These are phyloP conservation scores for Fusarium nygamai DNA, from an alignment of 2,329 filamentous ascomycete species.

Conservation along the genomic window DNA sequence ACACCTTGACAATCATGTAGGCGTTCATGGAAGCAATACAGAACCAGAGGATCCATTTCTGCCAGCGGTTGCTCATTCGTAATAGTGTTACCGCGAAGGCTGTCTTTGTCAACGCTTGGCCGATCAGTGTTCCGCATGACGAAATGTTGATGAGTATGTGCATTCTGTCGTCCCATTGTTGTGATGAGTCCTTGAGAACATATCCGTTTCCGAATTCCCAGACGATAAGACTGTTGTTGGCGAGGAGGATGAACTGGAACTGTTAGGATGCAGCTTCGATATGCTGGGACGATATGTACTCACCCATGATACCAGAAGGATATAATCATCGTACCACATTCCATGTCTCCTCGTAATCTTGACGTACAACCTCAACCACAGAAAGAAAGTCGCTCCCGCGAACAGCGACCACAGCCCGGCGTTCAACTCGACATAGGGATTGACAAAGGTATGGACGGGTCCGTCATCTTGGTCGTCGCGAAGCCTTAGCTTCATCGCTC, in stretches of 20 bases:
- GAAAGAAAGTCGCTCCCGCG: conserved; percentile 44
- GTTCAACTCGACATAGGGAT: conserved; percentile 46
- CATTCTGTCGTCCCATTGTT: conserved; percentile 62
- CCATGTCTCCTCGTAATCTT: conserved; percentile 50
- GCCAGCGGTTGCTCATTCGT: conserved; percentile 56
- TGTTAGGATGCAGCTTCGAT: not conserved
- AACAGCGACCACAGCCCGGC: conserved; percentile 49
- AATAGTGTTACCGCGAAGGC: conserved; percentile 51
- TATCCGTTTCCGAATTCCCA: conserved; percentile 61
- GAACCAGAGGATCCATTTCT: conserved; percentile 57
- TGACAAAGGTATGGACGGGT: conserved; percentile 42
- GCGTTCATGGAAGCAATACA: conserved; percentile 60
- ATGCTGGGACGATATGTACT: conserved; percentile 12
- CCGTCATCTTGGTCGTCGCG: conserved; percentile 38
- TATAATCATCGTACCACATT: conserved; percentile 53
- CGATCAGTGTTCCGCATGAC: conserved; percentile 50
- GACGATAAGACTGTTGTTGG: conserved; percentile 57
- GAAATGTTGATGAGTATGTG: conserved; percentile 60
- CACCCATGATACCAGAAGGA: conserved; percentile 51
- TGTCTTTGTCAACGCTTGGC: conserved; percentile 51
- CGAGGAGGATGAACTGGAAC: conserved; percentile 52
- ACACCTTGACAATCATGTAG: conserved; percentile 58
- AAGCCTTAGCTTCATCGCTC: conserved; percentile 35
- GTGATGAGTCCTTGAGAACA: conserved; percentile 48
- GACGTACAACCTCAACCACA: conserved; percentile 47